phyloP scores from a whole-genome alignment of 1,284 basidiomycete genomes.

The Fomes fomentarius region DNA sequence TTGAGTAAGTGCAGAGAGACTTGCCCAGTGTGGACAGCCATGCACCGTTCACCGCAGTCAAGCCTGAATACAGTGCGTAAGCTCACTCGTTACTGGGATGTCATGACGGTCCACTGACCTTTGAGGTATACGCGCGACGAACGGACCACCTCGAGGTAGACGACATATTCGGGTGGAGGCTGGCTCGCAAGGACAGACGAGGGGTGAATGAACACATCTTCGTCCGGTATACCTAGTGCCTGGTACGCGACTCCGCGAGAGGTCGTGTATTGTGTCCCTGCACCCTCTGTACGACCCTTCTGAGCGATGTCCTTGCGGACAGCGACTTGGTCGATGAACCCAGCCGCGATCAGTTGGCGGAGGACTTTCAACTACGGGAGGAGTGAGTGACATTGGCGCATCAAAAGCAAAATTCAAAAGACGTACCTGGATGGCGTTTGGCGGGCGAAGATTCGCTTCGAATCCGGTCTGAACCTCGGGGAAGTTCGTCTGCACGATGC shows the following conservation, averaged over 20 bases:
- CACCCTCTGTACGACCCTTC: constrained; percentile 39
- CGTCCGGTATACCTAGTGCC: constrained; percentile 78
- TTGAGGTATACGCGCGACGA: constrained; percentile 82
- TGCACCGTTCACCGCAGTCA: constrained; percentile 86
- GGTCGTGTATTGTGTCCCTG: constrained; percentile 74
- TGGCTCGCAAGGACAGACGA: constrained; percentile 76
- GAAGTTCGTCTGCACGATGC: constrained; percentile 78
- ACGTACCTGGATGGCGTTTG: constrained; percentile 72
- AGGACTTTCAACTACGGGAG: constrained; percentile 80
- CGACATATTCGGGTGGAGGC: constrained; percentile 86
- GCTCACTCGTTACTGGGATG: neutral
- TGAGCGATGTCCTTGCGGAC: constrained; percentile 86
- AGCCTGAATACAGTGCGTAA: too few species aligned
- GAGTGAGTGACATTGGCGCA: constrained; percentile 5
- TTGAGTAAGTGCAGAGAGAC: constrained; percentile 87
- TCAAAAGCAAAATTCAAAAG: neutral
- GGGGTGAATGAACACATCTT: constrained; percentile 94
- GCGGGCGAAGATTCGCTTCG: constrained; percentile 66
- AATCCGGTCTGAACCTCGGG: constrained; percentile 63
- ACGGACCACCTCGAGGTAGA: constrained; percentile 83
- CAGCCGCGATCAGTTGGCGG: constrained; percentile 86
- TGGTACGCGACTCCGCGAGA: constrained; percentile 85
- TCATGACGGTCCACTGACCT: constrained; percentile 46
- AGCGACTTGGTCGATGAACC: constrained; percentile 96
- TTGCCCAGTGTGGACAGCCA: constrained; percentile 89